phyloP scores from a whole-genome alignment of 1,284 basidiomycete species.

The Melampsora americana region DNA sequence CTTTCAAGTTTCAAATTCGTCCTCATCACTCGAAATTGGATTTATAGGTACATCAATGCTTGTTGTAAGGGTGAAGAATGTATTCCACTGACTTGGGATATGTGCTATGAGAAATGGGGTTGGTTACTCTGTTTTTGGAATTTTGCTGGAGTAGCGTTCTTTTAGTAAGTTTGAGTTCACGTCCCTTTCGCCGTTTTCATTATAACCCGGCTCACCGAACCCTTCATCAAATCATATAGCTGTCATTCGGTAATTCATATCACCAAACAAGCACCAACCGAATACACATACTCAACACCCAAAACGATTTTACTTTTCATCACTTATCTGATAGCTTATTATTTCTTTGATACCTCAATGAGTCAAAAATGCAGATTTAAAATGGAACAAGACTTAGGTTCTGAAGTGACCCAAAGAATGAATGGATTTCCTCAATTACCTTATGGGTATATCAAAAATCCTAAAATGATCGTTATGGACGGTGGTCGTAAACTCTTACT shows the following conservation, averaged over 20 bases:
- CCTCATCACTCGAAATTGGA: constrained; percentile 67
- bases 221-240: constrained; percentile 7
- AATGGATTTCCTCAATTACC: constrained; percentile 88
- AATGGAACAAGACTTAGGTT: constrained; percentile 84
- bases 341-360: constrained; percentile 88
- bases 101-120: constrained; percentile 82
- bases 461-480: constrained; percentile 85
- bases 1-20: constrained; percentile 18
- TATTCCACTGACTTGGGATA: constrained; percentile 99
- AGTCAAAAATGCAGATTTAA: constrained; percentile 97
- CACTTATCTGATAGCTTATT: constrained; percentile 79
- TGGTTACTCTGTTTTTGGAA: constrained; percentile 63
- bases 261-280: constrained; percentile 83
- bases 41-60: constrained; percentile 23
- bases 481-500: constrained; percentile 86
- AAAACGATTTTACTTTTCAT: constrained; percentile 69
- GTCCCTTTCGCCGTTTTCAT: constrained; percentile 63
- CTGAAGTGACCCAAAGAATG: constrained; percentile 71
- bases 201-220: neutral
- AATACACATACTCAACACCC: constrained; percentile 78
- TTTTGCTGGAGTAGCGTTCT: constrained; percentile 68
- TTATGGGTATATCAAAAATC: constrained; percentile 78
- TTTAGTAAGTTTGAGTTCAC: constrained; percentile 27
- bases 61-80: constrained; percentile 64
- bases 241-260: constrained; percentile 90